These are phyloP conservation scores for Diplocarpon rosae DNA, from an alignment of 2,329 filamentous ascomycete genomes.

Conservation along the genomic window DNA sequence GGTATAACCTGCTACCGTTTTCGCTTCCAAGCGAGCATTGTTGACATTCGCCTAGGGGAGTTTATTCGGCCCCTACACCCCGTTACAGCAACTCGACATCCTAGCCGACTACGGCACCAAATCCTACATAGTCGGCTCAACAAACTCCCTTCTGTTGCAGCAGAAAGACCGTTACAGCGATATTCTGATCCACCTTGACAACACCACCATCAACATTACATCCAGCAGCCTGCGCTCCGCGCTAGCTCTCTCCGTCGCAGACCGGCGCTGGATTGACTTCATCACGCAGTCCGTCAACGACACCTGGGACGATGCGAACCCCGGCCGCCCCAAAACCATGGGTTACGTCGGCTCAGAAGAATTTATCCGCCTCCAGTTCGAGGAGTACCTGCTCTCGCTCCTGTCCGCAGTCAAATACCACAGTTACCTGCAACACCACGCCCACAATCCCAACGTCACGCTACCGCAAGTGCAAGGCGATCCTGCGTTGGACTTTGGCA, in stretches of 20 bases:
- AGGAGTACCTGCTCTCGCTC: conserved; percentile 86
- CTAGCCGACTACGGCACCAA: conserved; percentile 90
- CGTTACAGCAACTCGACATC: conserved; percentile 87
- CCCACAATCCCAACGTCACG: conserved; percentile 47
- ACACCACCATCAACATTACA: conserved; percentile 72
- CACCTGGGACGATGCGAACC: conserved; percentile 91
- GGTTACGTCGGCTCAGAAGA: conserved; percentile 94
- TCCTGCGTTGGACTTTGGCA: conserved; percentile 71
- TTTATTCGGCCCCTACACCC: conserved; percentile 93
- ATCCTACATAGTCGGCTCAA: conserved; percentile 94
- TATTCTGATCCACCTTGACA: conserved; percentile 91
- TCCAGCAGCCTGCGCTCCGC: conserved; percentile 68
- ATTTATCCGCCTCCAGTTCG: conserved; percentile 93
- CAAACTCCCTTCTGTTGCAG: conserved; percentile 85
- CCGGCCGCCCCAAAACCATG: conserved; percentile 81
- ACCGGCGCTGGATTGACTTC: conserved; percentile 93
- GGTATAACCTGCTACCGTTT: conserved; percentile 33
- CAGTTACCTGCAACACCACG: conserved; percentile 46
- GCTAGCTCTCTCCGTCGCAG: conserved; percentile 69
- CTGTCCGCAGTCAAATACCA: conserved; percentile 87
- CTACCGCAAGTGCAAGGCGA: conserved; percentile 67
- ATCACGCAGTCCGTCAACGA: conserved; percentile 88
- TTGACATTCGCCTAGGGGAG: conserved; percentile 50
- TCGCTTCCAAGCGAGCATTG: not conserved
- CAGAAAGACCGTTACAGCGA: conserved; percentile 95